Conservation (phyloP, 2,329 filamentous ascomycete genomes). For the Podosphaera aphanis region DNA sequence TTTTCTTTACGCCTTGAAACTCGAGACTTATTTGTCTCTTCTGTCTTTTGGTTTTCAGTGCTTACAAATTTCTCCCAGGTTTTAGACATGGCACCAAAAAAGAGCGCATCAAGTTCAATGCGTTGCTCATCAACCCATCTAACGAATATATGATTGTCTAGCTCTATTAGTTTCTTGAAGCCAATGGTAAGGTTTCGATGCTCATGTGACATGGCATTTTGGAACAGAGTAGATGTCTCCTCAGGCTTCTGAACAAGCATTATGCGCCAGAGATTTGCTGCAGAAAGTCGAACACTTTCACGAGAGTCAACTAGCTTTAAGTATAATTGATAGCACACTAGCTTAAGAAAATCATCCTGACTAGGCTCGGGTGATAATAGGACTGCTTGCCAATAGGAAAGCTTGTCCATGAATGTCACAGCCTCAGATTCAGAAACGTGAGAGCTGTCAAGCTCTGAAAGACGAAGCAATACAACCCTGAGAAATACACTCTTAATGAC, state of each 20-base stretch:
- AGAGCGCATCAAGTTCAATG: constrained; percentile 54
- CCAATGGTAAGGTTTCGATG: constrained; percentile 49
- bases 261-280: constrained; percentile 73
- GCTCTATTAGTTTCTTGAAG: constrained; percentile 63
- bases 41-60: constrained; percentile 56
- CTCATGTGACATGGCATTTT: constrained; percentile 44
- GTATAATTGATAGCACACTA: constrained; percentile 86
- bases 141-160: constrained; percentile 75
- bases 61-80: constrained; percentile 74
- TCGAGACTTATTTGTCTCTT: constrained; percentile 48
- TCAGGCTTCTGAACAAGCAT: constrained; percentile 81
- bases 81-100: constrained; percentile 59
- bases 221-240: constrained; percentile 52
- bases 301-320: constrained; percentile 57
- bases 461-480: constrained; percentile 51
- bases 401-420: constrained; percentile 53
- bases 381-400: constrained; percentile 90
- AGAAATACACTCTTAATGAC: constrained; percentile 58
- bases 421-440: constrained; percentile 36
- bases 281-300: constrained; percentile 43
- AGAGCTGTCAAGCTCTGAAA: constrained; percentile 60
- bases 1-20: constrained; percentile 58
- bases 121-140: constrained; percentile 71
- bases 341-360: constrained; percentile 59
- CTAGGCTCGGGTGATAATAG: constrained; percentile 55